Percentiles rank a stretch among this genome's conserved stretches.
These are phyloP conservation scores for Leptomonas pyrrhocoris DNA, from an alignment of 208 protist genomes.

Conservation along the genomic window DNA sequence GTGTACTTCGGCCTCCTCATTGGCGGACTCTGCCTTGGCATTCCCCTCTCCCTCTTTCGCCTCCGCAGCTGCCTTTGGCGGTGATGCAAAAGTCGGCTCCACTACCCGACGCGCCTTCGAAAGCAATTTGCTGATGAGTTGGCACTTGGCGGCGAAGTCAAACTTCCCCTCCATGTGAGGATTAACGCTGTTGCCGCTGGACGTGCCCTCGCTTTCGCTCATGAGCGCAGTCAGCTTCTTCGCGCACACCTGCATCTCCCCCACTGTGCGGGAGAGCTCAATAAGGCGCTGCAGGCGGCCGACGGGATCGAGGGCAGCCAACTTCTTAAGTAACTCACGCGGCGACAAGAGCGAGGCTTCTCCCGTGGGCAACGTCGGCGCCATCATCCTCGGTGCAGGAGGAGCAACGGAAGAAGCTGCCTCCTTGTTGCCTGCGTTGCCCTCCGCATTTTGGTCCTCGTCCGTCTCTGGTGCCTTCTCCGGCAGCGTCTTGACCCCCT, in stretches of 20 bases:
- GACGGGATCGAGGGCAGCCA: slow-evolving; percentile 57
- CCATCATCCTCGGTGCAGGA: neutral
- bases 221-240: slow-evolving; percentile 35
- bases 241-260: slow-evolving; percentile 53
- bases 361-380: slow-evolving; percentile 25
- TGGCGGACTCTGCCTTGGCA: neutral
- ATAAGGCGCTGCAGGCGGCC: slow-evolving; percentile 76
- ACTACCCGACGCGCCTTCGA: slow-evolving; percentile 78
- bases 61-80: neutral
- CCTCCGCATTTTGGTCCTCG: neutral
- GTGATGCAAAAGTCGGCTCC: slow-evolving; percentile 19
- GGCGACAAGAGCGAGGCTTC: slow-evolving; percentile 56
- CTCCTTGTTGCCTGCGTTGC: neutral
- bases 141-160: slow-evolving; percentile 62
- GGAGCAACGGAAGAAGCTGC: neutral
- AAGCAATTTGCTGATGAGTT: slow-evolving; percentile 76
- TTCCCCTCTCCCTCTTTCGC: neutral
- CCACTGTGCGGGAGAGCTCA: slow-evolving; percentile 50
- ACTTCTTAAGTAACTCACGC: slow-evolving; percentile 62
- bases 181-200: neutral
- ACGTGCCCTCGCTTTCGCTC: slow-evolving; percentile 13
- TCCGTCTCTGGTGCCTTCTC: slow-evolving; percentile 2
- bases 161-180: slow-evolving; percentile 12
- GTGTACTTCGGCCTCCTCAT: neutral
- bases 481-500: slow-evolving; percentile 25